Evolutionary conservation across 179 eudicot species (phyloP), one percentile per base, ranked within the genome.

Genomic region (Corrigiola litoralis): DNA sequence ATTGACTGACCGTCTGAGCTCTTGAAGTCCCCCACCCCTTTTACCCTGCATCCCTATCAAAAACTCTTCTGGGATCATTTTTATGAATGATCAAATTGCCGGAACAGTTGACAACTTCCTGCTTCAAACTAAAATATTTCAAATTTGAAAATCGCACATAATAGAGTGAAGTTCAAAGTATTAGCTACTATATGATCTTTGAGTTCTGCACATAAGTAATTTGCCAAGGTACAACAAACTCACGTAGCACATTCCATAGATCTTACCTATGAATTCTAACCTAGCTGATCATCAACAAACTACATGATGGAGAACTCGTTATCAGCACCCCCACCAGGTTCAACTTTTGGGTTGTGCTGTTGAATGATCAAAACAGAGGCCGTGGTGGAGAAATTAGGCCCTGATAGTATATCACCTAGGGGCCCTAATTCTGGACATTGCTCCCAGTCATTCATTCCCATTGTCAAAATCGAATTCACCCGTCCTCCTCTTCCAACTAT

Each of bases 371-470:
- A 64, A 28, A 90, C 89, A 6, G 98, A 89, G 0, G 96, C 84
- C 0, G 88, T 82, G 4, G 71, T 59, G 0, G 95, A 92, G 61
- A 84, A 89, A 50, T 82, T 86, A 0, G 98, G 88, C 34, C 92
- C 85, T 0, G 95, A 82, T 0, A 92, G 75, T 29, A 92, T 89
- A 55, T 92, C 98, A 6, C 98, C 96, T 1, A 92, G 78, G 0
- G 98, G 98, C 6, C 98, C 98, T 6, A 92, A 69, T 72, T 92
- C 98, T 0, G 98, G 96, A 65, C 96, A 92, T 67, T 90, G 90
- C 69, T 89, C 98, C 96, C 94, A 85, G 32, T 92, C 98, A 51
- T 87, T 90, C 98, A 92, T 92, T 59, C 98, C 98, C 42, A 71
- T 80, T 0, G 98, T 92, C 62, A 92, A 64, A 33, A 84, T 72